Evolutionary conservation across 2,329 filamentous ascomycete species (phyloP).

Genomic region (Colletotrichum sp.): DNA sequence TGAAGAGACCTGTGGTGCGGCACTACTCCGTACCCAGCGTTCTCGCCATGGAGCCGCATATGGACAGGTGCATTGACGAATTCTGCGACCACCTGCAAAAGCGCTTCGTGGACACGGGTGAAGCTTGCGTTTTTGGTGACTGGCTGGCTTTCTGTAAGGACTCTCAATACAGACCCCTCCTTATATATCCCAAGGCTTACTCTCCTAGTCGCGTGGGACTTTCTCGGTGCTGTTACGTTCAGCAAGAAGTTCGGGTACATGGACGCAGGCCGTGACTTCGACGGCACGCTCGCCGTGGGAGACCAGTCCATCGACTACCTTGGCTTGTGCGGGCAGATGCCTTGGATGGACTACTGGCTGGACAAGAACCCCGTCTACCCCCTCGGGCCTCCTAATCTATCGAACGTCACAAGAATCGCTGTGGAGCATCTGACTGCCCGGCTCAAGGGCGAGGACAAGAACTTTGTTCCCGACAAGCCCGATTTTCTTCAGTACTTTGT

Average conservation of each 20-base stretch:
- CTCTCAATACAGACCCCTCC: neutral
- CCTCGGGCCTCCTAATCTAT: conserved; percentile 26
- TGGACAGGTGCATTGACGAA: conserved; percentile 33
- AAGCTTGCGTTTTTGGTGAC: conserved; percentile 24
- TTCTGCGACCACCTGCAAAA: conserved; percentile 32
- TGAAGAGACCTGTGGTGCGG: conserved; percentile 41
- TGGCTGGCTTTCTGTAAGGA: conserved; percentile 29
- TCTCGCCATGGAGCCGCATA: conserved; percentile 31
- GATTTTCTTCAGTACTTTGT: conserved; percentile 39
- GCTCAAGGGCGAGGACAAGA: conserved; percentile 8
- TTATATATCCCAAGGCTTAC: neutral
- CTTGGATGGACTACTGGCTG: conserved; percentile 28
- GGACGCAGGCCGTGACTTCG: conserved; percentile 38
- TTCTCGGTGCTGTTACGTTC: conserved; percentile 45
- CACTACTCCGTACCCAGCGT: conserved; percentile 36
- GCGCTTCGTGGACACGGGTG: conserved; percentile 29
- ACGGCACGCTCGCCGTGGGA: conserved; percentile 33
- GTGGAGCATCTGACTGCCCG: conserved; percentile 21
- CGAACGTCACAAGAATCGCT: conserved; percentile 24
- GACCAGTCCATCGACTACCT: conserved; percentile 38
- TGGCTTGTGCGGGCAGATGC: conserved; percentile 30
- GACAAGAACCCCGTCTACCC: conserved; percentile 33
- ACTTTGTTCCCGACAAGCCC: conserved; percentile 16
- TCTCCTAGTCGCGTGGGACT: conserved; percentile 38
- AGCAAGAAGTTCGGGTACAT: conserved; percentile 46